A percentile compares a stretch with the other conserved stretches of the same genome.
phyloP scores from a whole-genome alignment of 1,139 yeast species.

The Saccharomyces hybrid region DNA sequence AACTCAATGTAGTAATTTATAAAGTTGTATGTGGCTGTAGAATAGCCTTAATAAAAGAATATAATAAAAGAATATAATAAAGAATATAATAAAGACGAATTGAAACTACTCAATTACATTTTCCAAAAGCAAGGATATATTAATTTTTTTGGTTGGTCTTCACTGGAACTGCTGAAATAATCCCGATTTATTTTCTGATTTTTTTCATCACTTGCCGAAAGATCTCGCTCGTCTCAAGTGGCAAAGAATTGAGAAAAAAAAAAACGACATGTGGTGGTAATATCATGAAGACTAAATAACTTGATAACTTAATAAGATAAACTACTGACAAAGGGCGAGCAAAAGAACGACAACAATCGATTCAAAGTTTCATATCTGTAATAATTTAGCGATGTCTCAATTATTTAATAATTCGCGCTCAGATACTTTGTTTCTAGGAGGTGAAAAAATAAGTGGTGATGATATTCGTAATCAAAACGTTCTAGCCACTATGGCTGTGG shows the following conservation, averaged over 20 bases:
- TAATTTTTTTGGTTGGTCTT: neutral
- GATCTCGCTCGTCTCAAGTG: neutral
- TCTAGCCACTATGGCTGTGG: slow-evolving; percentile 91
- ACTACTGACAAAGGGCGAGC: neutral
- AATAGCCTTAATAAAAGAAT: neutral
- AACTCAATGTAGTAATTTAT: neutral
- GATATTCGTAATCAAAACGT: slow-evolving; percentile 96
- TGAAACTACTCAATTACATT: neutral
- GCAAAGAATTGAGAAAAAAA: neutral
- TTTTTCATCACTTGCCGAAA: neutral
- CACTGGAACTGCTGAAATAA: neutral
- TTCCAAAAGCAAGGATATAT: neutral
- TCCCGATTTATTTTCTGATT: neutral
- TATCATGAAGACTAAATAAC: slow-evolving; percentile 57
- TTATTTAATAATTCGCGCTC: slow-evolving; percentile 68
- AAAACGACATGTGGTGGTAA: slow-evolving; percentile 28
- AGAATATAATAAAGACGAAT: neutral
- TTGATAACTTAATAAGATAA: neutral
- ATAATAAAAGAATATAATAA: neutral
- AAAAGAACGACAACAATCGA: neutral
- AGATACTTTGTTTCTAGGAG: slow-evolving; percentile 88
- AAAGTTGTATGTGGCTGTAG: neutral
- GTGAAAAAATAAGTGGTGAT: slow-evolving; percentile 92
- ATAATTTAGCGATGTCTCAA: slow-evolving; percentile 39
- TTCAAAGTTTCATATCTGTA: neutral